Percentiles rank a stretch among this genome's conserved stretches.
These are phyloP conservation scores for Saccharomyces pastorianus DNA, from an alignment of 1,139 yeast genomes.

Conservation along the genomic window DNA sequence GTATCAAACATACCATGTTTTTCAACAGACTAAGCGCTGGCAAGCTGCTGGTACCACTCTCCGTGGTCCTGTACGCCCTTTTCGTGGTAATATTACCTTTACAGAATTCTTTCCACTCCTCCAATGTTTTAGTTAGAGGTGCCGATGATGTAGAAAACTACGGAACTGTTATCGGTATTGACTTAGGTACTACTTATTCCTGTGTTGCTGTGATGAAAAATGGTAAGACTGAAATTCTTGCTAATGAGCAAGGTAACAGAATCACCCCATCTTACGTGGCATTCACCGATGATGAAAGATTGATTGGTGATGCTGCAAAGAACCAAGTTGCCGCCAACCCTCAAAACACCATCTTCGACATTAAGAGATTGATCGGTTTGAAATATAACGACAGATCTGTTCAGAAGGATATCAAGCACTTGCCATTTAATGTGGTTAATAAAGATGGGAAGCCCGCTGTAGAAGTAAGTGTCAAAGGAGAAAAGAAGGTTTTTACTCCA, in stretches of 20 bases:
- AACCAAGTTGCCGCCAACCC: constrained; percentile 86
- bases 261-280: constrained; percentile 90
- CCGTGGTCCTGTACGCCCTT: constrained; percentile 50
- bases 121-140: constrained; percentile 22
- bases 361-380: constrained; percentile 80
- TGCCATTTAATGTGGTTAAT: constrained; percentile 65
- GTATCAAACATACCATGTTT: constrained; percentile 8
- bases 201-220: constrained; percentile 92
- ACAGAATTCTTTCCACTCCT: constrained; percentile 31
- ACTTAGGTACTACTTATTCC: constrained; percentile 83
- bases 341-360: constrained; percentile 70
- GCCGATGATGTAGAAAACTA: constrained; percentile 47
- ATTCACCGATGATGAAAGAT: constrained; percentile 75
- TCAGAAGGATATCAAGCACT: constrained; percentile 73
- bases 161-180: constrained; percentile 70
- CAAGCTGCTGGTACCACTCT: constrained; percentile 42
- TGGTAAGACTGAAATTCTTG: constrained; percentile 85
- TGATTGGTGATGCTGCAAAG: constrained; percentile 92
- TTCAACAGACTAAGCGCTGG: constrained; percentile 32
- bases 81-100: constrained; percentile 53
- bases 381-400: constrained; percentile 67
- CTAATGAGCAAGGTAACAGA: constrained; percentile 94
- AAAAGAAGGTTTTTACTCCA: constrained; percentile 67
- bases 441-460: constrained; percentile 75
- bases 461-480: constrained; percentile 59